A percentile compares a stretch with the other conserved stretches of the same genome.
These are phyloP conservation scores for Podaxis sp. DNA, from an alignment of 768 basidiomycete species.

Conservation along the genomic window DNA sequence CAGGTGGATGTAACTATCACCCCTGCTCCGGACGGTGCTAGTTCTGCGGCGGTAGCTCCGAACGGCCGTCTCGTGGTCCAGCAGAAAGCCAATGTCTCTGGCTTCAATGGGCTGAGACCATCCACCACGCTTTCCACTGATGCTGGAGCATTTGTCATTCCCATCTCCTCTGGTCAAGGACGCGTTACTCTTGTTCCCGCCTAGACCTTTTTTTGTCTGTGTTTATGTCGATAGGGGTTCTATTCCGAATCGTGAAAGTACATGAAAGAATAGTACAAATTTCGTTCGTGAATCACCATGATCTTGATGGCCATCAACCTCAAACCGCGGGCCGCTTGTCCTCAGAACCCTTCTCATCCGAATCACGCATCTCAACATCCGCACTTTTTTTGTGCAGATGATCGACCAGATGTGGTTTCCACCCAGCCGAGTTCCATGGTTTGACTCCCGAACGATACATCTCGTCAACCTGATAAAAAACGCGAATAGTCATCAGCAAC, in stretches of 20 bases:
- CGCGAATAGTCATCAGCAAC: background rate
- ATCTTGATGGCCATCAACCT: background rate
- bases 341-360: constrained; percentile 14
- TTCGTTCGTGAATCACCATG: background rate
- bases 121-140: constrained; percentile 30
- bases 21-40: constrained; percentile 32
- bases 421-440: constrained; percentile 61
- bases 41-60: constrained; percentile 39
- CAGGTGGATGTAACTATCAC: constrained; percentile 38
- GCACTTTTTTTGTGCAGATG: constrained; percentile 27
- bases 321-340: background rate
- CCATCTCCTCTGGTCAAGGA: constrained; percentile 35
- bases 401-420: constrained; percentile 50
- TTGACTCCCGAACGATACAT: constrained; percentile 63
- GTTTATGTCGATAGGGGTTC: background rate
- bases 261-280: background rate
- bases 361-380: background rate
- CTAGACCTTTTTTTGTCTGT: background rate
- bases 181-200: constrained; percentile 25
- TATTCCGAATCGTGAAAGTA: background rate
- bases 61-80: constrained; percentile 41
- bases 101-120: constrained; percentile 35
- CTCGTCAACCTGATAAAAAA: constrained; percentile 54
- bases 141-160: constrained; percentile 44
- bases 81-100: constrained; percentile 35